Conservation (phyloP, 1,284 basidiomycete species). For the Leccinum fallax region DNA sequence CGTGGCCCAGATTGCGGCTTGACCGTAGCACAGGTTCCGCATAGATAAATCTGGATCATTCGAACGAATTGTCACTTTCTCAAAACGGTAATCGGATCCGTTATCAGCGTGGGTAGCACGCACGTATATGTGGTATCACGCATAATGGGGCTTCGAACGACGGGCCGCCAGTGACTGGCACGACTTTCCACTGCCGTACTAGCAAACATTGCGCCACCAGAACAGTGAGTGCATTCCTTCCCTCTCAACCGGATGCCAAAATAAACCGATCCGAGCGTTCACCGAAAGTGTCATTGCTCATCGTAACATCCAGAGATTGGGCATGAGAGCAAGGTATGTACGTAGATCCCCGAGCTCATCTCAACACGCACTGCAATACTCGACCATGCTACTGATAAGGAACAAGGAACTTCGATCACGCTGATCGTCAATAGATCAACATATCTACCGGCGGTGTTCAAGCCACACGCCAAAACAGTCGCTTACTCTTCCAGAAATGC, state of each 20-base stretch:
- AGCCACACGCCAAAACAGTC: no score
- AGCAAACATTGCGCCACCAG: neutral
- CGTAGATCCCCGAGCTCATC: neutral
- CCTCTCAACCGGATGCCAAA: neutral
- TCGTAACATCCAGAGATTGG: neutral
- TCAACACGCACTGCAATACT: neutral
- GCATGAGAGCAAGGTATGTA: constrained; percentile 18
- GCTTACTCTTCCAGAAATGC: constrained; percentile 5
- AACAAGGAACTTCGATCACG: neutral
- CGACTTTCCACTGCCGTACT: neutral
- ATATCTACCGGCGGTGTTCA: no score
- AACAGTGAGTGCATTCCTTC: neutral
- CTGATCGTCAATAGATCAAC: neutral
- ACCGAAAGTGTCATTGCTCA: neutral
- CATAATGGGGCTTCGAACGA: neutral
- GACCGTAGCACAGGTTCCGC: neutral
- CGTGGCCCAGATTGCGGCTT: neutral
- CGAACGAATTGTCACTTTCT: neutral
- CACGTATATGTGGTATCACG: neutral
- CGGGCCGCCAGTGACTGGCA: neutral
- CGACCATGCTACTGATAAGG: constrained; percentile 2
- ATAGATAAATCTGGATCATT: neutral
- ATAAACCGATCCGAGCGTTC: neutral
- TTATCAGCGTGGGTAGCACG: neutral
- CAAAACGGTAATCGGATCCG: neutral